These are phyloP conservation scores for Paraconiothyrium brasiliense DNA, from an alignment of 2,329 filamentous ascomycete species.

Conservation along the genomic window DNA sequence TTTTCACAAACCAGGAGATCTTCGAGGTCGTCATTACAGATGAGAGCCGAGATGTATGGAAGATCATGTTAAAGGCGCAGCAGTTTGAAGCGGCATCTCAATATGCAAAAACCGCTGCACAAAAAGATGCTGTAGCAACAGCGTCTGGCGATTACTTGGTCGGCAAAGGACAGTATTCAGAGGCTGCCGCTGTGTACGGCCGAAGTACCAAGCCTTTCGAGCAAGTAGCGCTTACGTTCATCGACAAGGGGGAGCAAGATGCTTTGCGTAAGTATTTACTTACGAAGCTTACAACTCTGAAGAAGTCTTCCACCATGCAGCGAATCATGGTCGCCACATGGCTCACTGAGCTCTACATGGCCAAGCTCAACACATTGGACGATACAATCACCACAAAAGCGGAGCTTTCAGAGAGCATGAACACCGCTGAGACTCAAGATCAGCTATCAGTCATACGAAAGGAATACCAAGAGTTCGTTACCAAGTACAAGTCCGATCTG, in stretches of 20 bases:
- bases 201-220: conserved; percentile 97
- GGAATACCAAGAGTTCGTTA: conserved; percentile 90
- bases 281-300: conserved; percentile 82
- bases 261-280: conserved; percentile 89
- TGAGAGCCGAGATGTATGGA: conserved; percentile 93
- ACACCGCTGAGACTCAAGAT: conserved; percentile 74
- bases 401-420: conserved; percentile 77
- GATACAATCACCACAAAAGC: conserved; percentile 92
- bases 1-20: conserved; percentile 90
- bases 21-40: conserved; percentile 92
- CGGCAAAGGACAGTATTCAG: conserved; percentile 79
- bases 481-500: conserved; percentile 83
- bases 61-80: conserved; percentile 85
- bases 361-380: conserved; percentile 92
- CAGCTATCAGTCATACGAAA: conserved; percentile 75
- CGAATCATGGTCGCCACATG: conserved; percentile 94
- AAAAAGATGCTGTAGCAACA: conserved; percentile 91
- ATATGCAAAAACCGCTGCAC: conserved; percentile 80
- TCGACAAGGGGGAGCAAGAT: conserved; percentile 89
- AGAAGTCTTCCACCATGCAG: conserved; percentile 89
- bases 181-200: conserved; percentile 90
- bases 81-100: conserved; percentile 89
- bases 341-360: conserved; percentile 97
- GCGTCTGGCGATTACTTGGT: conserved; percentile 91
- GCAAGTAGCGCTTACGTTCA: conserved; percentile 89